phyloP scores from a whole-genome alignment of 208 protist species.

The Kentomonas sorsogonicus region DNA sequence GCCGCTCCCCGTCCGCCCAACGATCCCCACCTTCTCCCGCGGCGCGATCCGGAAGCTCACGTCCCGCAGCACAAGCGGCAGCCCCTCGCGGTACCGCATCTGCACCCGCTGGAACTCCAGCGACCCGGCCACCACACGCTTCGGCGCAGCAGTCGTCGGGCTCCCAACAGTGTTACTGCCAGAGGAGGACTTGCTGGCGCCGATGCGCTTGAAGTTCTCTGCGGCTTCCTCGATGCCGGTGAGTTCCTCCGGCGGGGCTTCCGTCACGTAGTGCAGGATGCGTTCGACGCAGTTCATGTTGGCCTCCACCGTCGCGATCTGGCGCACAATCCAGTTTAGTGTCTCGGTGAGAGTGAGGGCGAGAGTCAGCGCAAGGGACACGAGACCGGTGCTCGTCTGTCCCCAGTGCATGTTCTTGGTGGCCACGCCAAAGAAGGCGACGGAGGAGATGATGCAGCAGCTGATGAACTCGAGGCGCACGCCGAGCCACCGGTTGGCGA shows the following conservation, averaged over 20 bases:
- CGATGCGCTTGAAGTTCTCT: not conserved
- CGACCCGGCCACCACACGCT: constrained; percentile 17
- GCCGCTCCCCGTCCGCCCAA: too few species aligned
- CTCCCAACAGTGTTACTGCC: not conserved
- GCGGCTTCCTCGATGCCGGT: constrained; percentile 15
- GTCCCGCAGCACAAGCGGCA: constrained; percentile 50
- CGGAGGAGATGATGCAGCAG: constrained; percentile 48
- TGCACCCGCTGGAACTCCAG: constrained; percentile 58
- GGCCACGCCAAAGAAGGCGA: constrained; percentile 44
- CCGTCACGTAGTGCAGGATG: constrained; percentile 62
- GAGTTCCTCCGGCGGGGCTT: constrained; percentile 60
- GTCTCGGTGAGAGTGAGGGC: constrained; percentile 47
- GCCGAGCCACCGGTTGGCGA: constrained; percentile 84
- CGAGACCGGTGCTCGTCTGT: constrained; percentile 28
- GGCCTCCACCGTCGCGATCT: constrained; percentile 51
- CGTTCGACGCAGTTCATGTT: constrained; percentile 86
- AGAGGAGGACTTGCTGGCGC: not conserved
- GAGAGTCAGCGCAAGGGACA: constrained; percentile 64
- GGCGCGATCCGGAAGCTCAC: too few species aligned
- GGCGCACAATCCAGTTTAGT: constrained; percentile 55
- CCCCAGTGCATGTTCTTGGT: constrained; percentile 21
- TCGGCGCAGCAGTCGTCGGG: not conserved
- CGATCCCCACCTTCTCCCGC: too few species aligned
- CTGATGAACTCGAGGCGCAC: constrained; percentile 88
- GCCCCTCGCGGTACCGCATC: constrained; percentile 62